Evolutionary conservation across 768 basidiomycete species (phyloP).

Genomic region (Xerocomellus chrysenteron): DNA sequence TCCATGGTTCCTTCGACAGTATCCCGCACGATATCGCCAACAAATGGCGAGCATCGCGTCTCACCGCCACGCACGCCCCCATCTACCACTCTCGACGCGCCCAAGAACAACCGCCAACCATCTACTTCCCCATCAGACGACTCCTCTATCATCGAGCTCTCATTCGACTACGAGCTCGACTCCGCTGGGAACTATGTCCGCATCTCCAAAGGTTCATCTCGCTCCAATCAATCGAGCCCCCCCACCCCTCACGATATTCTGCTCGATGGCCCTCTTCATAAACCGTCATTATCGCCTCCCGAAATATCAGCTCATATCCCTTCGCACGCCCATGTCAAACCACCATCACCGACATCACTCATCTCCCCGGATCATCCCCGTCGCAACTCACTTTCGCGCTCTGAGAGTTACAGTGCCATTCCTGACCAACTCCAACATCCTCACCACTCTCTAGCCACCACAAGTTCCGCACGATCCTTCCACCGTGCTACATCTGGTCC

Average conservation of each 20-base stretch:
- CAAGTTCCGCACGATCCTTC: constrained; percentile 48
- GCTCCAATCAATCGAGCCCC: constrained; percentile 37
- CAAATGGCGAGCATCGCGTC: constrained; percentile 29
- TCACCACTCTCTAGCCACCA: constrained; percentile 24
- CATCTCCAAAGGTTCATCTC: constrained; percentile 43
- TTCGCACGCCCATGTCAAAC: constrained; percentile 23
- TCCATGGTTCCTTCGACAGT: constrained; percentile 24
- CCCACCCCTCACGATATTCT: constrained; percentile 41
- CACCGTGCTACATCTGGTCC: constrained; percentile 69
- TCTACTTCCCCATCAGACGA: constrained; percentile 44
- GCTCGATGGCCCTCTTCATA: constrained; percentile 26
- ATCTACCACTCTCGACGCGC: constrained; percentile 25
- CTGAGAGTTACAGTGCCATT: constrained; percentile 52
- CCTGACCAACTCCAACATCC: constrained; percentile 31
- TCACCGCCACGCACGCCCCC: constrained; percentile 34
- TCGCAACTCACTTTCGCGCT: constrained; percentile 59
- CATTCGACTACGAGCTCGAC: constrained; percentile 47
- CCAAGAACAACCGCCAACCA: constrained; percentile 32
- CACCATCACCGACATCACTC: constrained; percentile 36
- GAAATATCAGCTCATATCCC: constrained; percentile 17
- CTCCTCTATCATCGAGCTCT: constrained; percentile 46
- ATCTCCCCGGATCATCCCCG: constrained; percentile 40
- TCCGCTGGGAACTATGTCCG: constrained; percentile 47
- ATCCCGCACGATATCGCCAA: constrained; percentile 29
- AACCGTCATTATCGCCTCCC: constrained; percentile 27